Evolutionary conservation across 352 stramenopile genomes (phyloP), one percentile per base, ranked within the genome.

Genomic region (Phytophthora aleatoria): DNA sequence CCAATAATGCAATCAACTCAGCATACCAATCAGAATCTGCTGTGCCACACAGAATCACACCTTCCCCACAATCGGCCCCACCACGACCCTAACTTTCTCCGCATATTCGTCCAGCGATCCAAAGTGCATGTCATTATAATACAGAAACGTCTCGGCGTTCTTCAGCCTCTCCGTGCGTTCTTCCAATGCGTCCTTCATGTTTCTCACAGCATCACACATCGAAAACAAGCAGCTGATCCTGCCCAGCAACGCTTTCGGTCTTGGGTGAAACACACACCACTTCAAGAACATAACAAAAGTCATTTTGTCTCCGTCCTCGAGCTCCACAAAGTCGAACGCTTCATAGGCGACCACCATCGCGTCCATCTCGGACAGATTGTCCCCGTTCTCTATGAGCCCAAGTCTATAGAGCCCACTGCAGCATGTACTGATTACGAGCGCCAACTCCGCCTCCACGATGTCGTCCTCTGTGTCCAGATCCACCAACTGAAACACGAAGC

Each of bases 401-500:
- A 92, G 67, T 0, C 79, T 67, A 3, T 50, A 39, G 10, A 94
- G 50, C 0, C 83, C 85, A 10, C 80, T 63, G 35, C 56, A 78
- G 42, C 74, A 87, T 6, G 79, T 63, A 10, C 76, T 76, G n/a
- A 94, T 69, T 3, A 89, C 57, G 49, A 94, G 73, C 26, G 79
- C 83, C 44, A 94, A 67, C 63, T 91, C 83, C 31, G 81, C 73
- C 57, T 90, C 81, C 57, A 83, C 74, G 41, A 91, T 83, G 56
- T 93, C 85, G 64, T 93, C 85, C 49, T 93, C 85, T 1, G 69
- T 81, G 54, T 93, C 83, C 44, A 93, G 67, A 56, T 91, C 85
- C 38, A 91, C 79, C 45, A 91, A 71, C 36, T 72, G 49, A 63
- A 93, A 93, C 2, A 93, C 57, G 33, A 92, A 81, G 15, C 64